Conservation (phyloP, 2,329 filamentous ascomycete genomes). For the Trichoderma breve region DNA sequence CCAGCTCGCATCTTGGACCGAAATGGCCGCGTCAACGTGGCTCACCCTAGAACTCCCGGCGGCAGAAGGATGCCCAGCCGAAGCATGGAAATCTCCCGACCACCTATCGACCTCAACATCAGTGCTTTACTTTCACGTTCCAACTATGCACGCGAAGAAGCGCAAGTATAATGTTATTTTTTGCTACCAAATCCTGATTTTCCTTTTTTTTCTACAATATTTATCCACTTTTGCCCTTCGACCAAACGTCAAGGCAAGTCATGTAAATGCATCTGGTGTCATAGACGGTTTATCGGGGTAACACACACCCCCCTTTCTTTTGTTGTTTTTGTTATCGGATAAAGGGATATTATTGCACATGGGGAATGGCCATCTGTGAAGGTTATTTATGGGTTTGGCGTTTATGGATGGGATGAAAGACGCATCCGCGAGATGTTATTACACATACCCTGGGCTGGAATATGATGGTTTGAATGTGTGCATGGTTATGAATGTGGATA, state of each 20-base stretch:
- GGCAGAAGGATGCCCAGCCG: slow-evolving; percentile 52
- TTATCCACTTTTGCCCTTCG: neutral
- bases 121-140: slow-evolving; percentile 22
- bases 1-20: slow-evolving; percentile 49
- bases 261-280: neutral
- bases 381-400: slow-evolving; percentile 4
- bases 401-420: neutral
- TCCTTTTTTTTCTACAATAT: neutral
- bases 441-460: slow-evolving; percentile 8
- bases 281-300: neutral
- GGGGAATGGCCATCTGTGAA: neutral
- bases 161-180: slow-evolving; percentile 3
- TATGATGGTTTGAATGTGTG: neutral
- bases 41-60: slow-evolving; percentile 55
- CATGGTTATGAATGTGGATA: neutral
- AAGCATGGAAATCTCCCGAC: slow-evolving; percentile 54
- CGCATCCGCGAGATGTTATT: neutral
- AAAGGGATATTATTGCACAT: neutral
- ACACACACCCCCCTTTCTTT: neutral
- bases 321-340: neutral
- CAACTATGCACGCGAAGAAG: neutral
- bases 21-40: slow-evolving; percentile 56
- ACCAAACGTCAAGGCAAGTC: neutral
- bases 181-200: neutral
- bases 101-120: slow-evolving; percentile 30